A percentile compares a stretch with the other conserved stretches of the same genome.
Conservation (phyloP, 2,329 filamentous ascomycete genomes). For the Claviceps quebecensis region DNA sequence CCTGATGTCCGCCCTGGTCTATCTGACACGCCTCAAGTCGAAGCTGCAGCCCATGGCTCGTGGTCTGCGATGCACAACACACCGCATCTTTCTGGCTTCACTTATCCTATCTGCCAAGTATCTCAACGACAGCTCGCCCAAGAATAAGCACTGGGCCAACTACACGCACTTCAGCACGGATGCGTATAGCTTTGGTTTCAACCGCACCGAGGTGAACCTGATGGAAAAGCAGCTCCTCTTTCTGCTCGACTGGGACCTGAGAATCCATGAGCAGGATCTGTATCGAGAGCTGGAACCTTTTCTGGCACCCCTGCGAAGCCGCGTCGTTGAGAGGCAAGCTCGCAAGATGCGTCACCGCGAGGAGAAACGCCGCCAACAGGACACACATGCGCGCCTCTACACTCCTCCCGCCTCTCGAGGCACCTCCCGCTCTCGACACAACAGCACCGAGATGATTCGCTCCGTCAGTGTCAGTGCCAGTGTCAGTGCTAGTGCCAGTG, state of each 20-base stretch:
- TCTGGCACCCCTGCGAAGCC: slow-evolving; percentile 65
- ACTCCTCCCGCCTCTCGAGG: slow-evolving; percentile 33
- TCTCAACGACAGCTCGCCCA: slow-evolving; percentile 93
- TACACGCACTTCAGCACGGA: slow-evolving; percentile 68
- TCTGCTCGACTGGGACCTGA: slow-evolving; percentile 86
- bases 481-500: slow-evolving; percentile 13
- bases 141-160: slow-evolving; percentile 99
- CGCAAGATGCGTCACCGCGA: slow-evolving; percentile 36
- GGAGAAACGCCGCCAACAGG: slow-evolving; percentile 28
- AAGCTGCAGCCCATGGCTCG: slow-evolving; percentile 88
- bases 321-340: slow-evolving; percentile 36
- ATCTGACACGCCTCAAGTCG: slow-evolving; percentile 70
- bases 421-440: slow-evolving; percentile 26
- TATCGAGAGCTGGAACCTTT: slow-evolving; percentile 79
- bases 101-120: slow-evolving; percentile 89
- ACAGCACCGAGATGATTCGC: slow-evolving; percentile 27
- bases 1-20: slow-evolving; percentile 92
- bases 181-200: slow-evolving; percentile 68
- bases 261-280: slow-evolving; percentile 73
- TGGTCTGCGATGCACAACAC: slow-evolving; percentile 89
- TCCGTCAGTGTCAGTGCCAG: slow-evolving; percentile 19
- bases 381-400: slow-evolving; percentile 25
- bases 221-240: slow-evolving; percentile 99
- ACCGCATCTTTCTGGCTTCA: slow-evolving; percentile 89
- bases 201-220: slow-evolving; percentile 87